Conservation (phyloP, 352 stramenopile genomes). For the Pythium apleroticum region DNA sequence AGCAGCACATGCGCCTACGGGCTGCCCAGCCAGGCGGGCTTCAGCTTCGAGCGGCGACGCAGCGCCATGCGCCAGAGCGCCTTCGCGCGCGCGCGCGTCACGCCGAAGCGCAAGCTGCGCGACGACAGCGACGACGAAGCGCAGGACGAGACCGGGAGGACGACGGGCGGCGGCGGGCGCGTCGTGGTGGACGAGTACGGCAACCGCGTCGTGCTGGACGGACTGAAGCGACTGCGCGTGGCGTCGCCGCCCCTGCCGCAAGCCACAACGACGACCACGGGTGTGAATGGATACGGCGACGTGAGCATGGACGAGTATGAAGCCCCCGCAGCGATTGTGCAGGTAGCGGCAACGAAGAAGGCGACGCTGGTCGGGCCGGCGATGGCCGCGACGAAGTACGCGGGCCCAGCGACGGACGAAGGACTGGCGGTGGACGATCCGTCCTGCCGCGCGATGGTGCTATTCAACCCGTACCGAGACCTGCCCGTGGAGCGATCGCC, state of each 20-base stretch:
- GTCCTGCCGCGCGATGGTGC: slow-evolving; percentile 41
- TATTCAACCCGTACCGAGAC: slow-evolving; percentile 46
- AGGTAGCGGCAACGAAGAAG: neutral
- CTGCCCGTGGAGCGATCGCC: slow-evolving; percentile 27
- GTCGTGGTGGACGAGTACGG: slow-evolving; percentile 21
- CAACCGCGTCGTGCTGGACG: slow-evolving; percentile 43
- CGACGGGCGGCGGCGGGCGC: slow-evolving; percentile 14
- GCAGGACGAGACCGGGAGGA: slow-evolving; percentile 1
- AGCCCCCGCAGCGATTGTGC: slow-evolving; percentile 13
- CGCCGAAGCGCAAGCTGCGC: slow-evolving; percentile 44
- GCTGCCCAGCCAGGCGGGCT: slow-evolving; percentile 36
- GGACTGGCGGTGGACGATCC: slow-evolving; percentile 20
- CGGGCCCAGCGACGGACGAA: slow-evolving; percentile 12
- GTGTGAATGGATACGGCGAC: slow-evolving; percentile 19
- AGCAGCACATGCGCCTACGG: slow-evolving; percentile 39
- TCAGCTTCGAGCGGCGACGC: slow-evolving; percentile 44
- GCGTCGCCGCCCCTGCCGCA: slow-evolving; percentile 36
- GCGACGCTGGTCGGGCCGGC: slow-evolving; percentile 9
- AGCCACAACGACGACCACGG: slow-evolving; percentile 6
- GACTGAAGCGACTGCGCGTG: slow-evolving; percentile 72
- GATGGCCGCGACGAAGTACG: slow-evolving; percentile 4
- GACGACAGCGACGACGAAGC: slow-evolving; percentile 24
- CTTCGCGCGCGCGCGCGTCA: slow-evolving; percentile 24
- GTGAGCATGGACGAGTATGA: slow-evolving; percentile 42
- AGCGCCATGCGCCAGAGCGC: slow-evolving; percentile 45